Conservation (phyloP, 202 grass and related monocot genomes). For the Musa balbisiana region DNA sequence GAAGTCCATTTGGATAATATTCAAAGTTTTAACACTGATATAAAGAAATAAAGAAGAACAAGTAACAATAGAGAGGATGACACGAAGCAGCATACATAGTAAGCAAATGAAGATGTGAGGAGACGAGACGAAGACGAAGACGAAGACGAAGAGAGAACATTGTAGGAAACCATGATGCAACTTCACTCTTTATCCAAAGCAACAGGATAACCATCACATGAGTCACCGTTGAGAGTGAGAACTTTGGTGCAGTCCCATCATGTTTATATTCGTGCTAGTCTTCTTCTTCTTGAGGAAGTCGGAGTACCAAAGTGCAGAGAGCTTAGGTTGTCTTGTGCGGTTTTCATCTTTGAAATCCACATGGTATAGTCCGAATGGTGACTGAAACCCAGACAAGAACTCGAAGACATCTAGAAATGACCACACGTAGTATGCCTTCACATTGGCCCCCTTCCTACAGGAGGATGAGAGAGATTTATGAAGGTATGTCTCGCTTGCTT, state of each 20-base stretch:
- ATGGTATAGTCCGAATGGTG: constrained; percentile 26
- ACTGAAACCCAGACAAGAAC: constrained; percentile 5
- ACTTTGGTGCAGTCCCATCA: neutral
- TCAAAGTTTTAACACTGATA: no score
- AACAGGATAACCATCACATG: no score
- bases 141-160: no score
- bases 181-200: no score
- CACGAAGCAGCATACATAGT: no score
- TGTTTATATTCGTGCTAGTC: neutral
- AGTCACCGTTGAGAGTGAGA: neutral
- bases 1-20: no score
- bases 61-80: no score
- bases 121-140: no score
- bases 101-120: no score
- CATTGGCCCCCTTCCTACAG: constrained; percentile 34
- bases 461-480: neutral
- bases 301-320: constrained; percentile 33
- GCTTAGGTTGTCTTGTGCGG: constrained; percentile 25
- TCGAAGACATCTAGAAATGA: constrained; percentile 39
- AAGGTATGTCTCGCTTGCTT: neutral
- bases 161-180: no score
- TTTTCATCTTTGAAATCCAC: constrained; percentile 30
- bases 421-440: constrained; percentile 37
- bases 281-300: constrained; percentile 24
- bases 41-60: no score